phyloP scores from a whole-genome alignment of 192 early-diverging fungal genomes.

The Podila horticola region DNA sequence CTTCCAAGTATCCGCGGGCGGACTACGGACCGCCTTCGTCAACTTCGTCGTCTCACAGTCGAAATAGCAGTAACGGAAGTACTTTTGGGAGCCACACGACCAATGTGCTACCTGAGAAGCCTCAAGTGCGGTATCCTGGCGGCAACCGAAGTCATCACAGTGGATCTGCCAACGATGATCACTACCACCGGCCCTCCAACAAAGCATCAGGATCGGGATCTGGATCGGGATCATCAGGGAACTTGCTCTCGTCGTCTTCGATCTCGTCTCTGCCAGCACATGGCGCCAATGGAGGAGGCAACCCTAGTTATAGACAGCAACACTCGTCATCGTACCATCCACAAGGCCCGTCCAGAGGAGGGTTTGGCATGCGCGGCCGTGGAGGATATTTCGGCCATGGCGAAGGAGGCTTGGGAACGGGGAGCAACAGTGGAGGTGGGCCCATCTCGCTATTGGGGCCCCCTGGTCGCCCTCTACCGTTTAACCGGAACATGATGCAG shows the following conservation, averaged over 20 bases:
- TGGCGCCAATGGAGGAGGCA: neutral
- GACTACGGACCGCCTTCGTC: conserved; percentile 12
- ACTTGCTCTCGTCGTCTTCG: too few relatives aligned
- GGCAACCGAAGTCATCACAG: conserved; percentile 1
- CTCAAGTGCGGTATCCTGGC: conserved; percentile 13
- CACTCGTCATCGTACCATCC: neutral
- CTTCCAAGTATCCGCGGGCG: conserved; percentile 48
- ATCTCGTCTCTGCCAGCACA: neutral
- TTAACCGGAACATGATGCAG: conserved; percentile 37
- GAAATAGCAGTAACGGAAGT: conserved; percentile 5
- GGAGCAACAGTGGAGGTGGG: neutral
- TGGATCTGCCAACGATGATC: neutral
- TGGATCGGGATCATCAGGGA: too few relatives aligned
- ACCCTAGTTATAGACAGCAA: neutral
- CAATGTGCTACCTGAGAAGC: conserved; percentile 30
- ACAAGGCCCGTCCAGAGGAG: neutral
- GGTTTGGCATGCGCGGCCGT: conserved; percentile 5
- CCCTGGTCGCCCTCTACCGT: conserved; percentile 6
- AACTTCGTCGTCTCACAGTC: conserved; percentile 11
- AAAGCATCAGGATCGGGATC: too few relatives aligned
- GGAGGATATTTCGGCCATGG: conserved; percentile 30
- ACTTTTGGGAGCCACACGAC: neutral
- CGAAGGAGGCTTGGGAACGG: conserved; percentile 6
- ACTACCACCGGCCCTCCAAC: neutral
- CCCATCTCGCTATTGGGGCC: conserved; percentile 20